Evolutionary conservation across 352 stramenopile species (phyloP).

Genomic region (Globisporangium solare): DNA sequence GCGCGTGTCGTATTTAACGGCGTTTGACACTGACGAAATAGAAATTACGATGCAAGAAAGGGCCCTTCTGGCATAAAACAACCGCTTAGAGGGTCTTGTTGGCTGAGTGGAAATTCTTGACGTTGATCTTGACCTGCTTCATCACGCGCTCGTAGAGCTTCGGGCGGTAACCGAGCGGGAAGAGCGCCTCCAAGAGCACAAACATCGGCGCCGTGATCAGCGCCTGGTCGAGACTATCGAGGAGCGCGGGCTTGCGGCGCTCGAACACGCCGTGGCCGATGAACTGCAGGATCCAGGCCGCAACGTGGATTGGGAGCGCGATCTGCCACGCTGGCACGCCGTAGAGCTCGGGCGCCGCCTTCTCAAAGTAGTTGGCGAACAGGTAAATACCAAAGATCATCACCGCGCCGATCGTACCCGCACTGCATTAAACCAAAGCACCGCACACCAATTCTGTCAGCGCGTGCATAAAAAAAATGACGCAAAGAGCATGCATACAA

Average conservation of each 20-base stretch:
- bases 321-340: conserved; percentile 32
- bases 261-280: conserved; percentile 61
- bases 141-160: conserved; percentile 32
- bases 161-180: conserved; percentile 39
- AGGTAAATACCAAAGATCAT: conserved; percentile 30
- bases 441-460: not conserved
- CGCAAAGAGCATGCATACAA: not conserved
- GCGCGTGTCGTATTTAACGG: no score
- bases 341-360: conserved; percentile 12
- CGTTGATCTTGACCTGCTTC: conserved; percentile 36
- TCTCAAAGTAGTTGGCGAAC: conserved; percentile 28
- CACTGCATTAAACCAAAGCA: conserved; percentile 10
- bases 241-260: conserved; percentile 42
- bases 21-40: not conserved
- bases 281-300: conserved; percentile 54
- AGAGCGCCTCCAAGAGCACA: conserved; percentile 49
- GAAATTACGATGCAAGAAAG: no score
- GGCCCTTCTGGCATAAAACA: not conserved
- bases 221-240: conserved; percentile 57
- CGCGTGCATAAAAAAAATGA: no score
- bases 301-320: conserved; percentile 28
- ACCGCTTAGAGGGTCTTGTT: conserved; percentile 19
- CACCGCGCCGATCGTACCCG: conserved; percentile 24
- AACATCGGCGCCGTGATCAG: conserved; percentile 55
- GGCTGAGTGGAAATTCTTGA: conserved; percentile 28